Evolutionary conservation across 768 basidiomycete species (phyloP).

Genomic region (Tricholoma bakamatsutake): DNA sequence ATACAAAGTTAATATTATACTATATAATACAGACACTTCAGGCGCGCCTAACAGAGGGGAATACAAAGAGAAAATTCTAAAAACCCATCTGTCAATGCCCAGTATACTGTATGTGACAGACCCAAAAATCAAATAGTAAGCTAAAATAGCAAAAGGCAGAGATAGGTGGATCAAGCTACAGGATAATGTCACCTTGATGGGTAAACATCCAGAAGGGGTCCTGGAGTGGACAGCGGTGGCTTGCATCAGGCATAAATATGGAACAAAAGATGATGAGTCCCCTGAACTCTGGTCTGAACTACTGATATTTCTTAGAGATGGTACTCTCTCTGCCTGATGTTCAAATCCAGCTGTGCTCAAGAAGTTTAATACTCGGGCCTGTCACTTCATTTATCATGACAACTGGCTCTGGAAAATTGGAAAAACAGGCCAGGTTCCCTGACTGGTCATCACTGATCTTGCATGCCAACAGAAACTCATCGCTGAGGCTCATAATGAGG

Average conservation of each 20-base stretch:
- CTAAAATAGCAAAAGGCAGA: too few relatives aligned
- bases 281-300: constrained; percentile 11
- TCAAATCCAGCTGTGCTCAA: not conserved
- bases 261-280: constrained; percentile 8
- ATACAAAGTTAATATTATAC: too few relatives aligned
- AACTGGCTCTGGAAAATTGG: constrained; percentile 13
- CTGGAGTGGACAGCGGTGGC: not conserved
- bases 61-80: too few relatives aligned
- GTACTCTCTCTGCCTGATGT: not conserved
- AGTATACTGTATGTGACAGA: too few relatives aligned
- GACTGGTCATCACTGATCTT: constrained; percentile 17
- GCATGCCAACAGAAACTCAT: constrained; percentile 13
- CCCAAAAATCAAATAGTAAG: too few relatives aligned
- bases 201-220: too few relatives aligned
- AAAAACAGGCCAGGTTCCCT: constrained; percentile 12
- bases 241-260: constrained; percentile 3
- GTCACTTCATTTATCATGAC: constrained; percentile 16
- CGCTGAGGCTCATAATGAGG: constrained; percentile 19
- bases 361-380: not conserved
- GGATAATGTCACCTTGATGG: too few relatives aligned
- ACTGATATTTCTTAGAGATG: not conserved
- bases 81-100: too few relatives aligned
- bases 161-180: too few relatives aligned
- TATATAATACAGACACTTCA: too few relatives aligned
- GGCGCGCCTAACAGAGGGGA: too few relatives aligned